Evolutionary conservation across 192 early-diverging fungal species (phyloP), one percentile per base, ranked within the genome.

Genomic region (Pilaira anomala): DNA sequence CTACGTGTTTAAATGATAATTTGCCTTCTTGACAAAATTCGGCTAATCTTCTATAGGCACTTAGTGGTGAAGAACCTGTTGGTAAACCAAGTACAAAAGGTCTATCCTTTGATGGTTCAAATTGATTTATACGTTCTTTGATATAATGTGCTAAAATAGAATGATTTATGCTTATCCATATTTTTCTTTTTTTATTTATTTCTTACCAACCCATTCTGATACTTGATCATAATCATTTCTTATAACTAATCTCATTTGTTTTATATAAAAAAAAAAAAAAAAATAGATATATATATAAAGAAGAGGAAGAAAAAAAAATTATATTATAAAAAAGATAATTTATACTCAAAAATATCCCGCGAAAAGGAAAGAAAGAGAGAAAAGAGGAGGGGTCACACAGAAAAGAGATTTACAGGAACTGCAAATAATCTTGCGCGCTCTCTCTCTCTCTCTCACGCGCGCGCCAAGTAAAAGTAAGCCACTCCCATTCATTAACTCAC

Each of bases 1-100:
- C 83, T 7, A 93, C 89, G 56, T 93, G 68, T 66, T 87, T 81
- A 76, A 93, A 93, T 21, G 87, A 87, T 51, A 93, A 72, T 45
- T 80, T 78, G 36, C 88, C 89, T 29, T 78, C 76, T 45, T 81
- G 75, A 75, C 82, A 80, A 67, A 86, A 78, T 70, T 85, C 73
- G 24, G 91, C 90, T 28, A 93, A 73, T 48, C 83, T 81, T 77
- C 85, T 88, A 79, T 93, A 93, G 24, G 86, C 81, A 54, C 85
- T 87, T 39, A 92, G 72, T 16, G 91, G 91, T 11, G 90, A 92
- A 21, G 90, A 91, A 44, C 91, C 91, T 16, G 91, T 93, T 29
- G 91, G 91, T 25, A 93, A 80, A 42, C 91, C 91, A 25, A 93
- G 81, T 51, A 93, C 91, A 69, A 93, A 93, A n/a, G 91, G 91